Percentiles rank a stretch among this genome's conserved stretches.
These are phyloP conservation scores for Annulohypoxylon nitens DNA, from an alignment of 495 filamentous ascomycete genomes.

Conservation along the genomic window DNA sequence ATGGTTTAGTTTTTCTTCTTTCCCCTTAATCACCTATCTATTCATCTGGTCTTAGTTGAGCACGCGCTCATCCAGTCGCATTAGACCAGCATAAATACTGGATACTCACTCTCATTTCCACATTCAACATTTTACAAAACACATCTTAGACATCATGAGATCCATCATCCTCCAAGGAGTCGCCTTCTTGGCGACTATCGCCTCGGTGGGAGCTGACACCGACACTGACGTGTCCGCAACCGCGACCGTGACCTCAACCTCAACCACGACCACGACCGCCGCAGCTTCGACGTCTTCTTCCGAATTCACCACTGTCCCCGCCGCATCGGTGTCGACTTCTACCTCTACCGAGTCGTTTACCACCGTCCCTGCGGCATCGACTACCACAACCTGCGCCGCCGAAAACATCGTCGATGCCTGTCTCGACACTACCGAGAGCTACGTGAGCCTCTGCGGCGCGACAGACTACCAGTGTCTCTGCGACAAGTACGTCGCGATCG, in stretches of 20 bases:
- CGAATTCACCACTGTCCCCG: too few species aligned
- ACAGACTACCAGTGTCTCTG: conserved; percentile 60
- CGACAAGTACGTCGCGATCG: conserved; percentile 52
- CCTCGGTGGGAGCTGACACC: conserved; percentile 26
- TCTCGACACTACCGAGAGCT: conserved; percentile 54
- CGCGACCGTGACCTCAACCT: not conserved
- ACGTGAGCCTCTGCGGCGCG: conserved; percentile 52
- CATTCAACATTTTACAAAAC: not conserved
- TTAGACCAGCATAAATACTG: not conserved
- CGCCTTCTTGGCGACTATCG: conserved; percentile 51
- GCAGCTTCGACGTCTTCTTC: too few species aligned
- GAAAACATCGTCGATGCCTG: conserved; percentile 62
- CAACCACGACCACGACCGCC: not conserved
- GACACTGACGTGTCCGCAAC: too few species aligned
- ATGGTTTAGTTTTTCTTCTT: conserved; percentile 7
- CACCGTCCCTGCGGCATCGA: not conserved
- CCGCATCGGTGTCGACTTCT: not conserved
- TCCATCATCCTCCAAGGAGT: conserved; percentile 48
- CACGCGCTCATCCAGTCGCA: not conserved
- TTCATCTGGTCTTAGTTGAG: not conserved
- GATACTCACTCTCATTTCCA: not conserved
- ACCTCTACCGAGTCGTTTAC: conserved; percentile 39
- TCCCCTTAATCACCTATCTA: not conserved
- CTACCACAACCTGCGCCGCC: conserved; percentile 52
- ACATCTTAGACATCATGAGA: conserved; percentile 53